A percentile compares a stretch with the other conserved stretches of the same genome.
Evolutionary conservation across 495 filamentous ascomycete species (phyloP).

Genomic region (Podospora pseudocomata): DNA sequence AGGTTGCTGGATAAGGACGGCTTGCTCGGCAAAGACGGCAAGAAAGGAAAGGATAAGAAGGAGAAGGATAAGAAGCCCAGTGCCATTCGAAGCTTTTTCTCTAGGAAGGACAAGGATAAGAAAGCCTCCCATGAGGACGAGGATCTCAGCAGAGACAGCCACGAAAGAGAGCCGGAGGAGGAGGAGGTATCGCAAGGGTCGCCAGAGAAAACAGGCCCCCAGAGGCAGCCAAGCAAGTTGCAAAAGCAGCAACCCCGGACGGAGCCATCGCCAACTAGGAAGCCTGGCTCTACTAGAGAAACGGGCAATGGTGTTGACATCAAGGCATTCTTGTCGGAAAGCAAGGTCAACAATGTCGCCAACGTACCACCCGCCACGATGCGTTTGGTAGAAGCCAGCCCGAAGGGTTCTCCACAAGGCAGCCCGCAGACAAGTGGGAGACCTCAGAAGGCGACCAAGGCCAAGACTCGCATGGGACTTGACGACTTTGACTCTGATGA

Average conservation of each 20-base stretch:
- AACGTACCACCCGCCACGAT: conserved; percentile 52
- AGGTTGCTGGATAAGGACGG: conserved; percentile 50
- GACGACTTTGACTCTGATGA: conserved; percentile 50
- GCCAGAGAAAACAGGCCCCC: conserved; percentile 39
- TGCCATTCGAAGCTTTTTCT: conserved; percentile 93
- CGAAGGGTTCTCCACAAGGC: conserved; percentile 38
- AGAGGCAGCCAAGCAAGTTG: conserved; percentile 65
- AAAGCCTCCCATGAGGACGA: conserved; percentile 65
- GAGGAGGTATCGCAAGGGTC: conserved; percentile 35
- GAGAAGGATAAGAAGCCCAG: conserved; percentile 88
- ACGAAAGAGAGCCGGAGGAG: conserved; percentile 46
- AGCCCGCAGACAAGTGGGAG: conserved; percentile 34
- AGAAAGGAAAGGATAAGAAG: conserved; percentile 69
- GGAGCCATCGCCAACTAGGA: conserved; percentile 52
- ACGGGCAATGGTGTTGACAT: conserved; percentile 29
- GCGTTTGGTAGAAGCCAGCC: conserved; percentile 59
- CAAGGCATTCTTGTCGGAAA: conserved; percentile 36
- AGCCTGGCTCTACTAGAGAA: conserved; percentile 27
- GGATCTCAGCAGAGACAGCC: conserved; percentile 55
- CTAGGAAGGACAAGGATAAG: conserved; percentile 84
- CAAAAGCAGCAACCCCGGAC: conserved; percentile 62
- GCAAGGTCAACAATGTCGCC: conserved; percentile 40
- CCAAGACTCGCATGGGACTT: conserved; percentile 46
- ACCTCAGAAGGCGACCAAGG: conserved; percentile 44
- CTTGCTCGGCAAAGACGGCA: conserved; percentile 45